Evolutionary conservation across 176 grass and related monocot genomes (phyloP), one percentile per base, ranked within the genome.

Genomic region (Oryza meyeriana): DNA sequence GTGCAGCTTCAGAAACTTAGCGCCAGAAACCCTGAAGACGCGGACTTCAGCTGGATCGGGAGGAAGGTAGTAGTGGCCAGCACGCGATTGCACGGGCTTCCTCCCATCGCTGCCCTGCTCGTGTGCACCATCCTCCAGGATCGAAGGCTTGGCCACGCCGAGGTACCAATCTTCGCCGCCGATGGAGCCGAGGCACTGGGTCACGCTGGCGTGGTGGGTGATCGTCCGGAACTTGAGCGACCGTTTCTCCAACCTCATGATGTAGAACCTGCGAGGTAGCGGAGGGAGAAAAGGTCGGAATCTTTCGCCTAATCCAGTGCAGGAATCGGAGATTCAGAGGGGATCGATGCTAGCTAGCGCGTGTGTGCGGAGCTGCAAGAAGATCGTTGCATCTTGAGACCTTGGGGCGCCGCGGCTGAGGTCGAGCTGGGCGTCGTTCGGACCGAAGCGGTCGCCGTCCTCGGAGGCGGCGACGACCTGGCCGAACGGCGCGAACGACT

Each of bases 181-280:
- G 78, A 99, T 85, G 28, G 96, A 78, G 26, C 96, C 96, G 31
- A 95, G 87, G 83, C 96, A 95, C 84, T 99, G 96, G 35, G 96
- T 99, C 38, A 99, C 96, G 82, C 91, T 87, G 69, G 96, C 91
- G 50, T 99, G 96, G 79, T 95, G 96, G 12, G 96, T 99, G 65
- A 99, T 95, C 36, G 14, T 52, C 0, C 85, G 90, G 90, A 99
- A 95, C 74, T 79, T 40, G 48, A 92, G 96, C 34, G 87, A 64
- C 73, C 35, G 77, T 73, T 82, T 71, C 87, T 90, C 71, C 64
- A 98, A 26, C 3, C 79, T 27, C 96, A 98, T 93, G 80, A 97
- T 90, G 83, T 97, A 94, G 76, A 94, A 94, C 86, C 92, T 89
- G 84, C 8, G n/a, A 61, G 17, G 50, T 22, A 61, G 33, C 3